Evolutionary conservation across 2,329 filamentous ascomycete species (phyloP).

Genomic region (Sclerotinia spermophila): DNA sequence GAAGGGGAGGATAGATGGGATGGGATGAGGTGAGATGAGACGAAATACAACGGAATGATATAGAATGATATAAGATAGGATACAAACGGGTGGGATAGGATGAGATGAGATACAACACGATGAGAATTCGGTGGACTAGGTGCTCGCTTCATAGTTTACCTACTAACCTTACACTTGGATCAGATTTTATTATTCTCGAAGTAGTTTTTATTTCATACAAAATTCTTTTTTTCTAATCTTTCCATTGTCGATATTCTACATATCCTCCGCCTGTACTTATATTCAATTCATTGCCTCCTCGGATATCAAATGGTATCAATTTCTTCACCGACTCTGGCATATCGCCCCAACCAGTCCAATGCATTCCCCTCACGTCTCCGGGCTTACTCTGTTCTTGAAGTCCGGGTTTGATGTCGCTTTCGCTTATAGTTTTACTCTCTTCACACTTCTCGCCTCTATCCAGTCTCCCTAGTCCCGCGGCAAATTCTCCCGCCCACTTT

Average conservation of each 20-base stretch:
- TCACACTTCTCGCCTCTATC: neutral
- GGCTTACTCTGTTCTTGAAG: too few species aligned
- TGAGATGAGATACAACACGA: neutral
- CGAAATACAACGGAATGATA: neutral
- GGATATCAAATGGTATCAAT: neutral
- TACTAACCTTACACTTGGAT: neutral
- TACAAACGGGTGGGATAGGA: neutral
- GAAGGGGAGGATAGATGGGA: neutral
- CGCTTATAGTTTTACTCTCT: neutral
- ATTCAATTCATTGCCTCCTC: conserved; percentile 1
- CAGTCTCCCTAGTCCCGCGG: neutral
- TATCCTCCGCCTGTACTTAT: neutral
- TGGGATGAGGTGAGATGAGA: neutral
- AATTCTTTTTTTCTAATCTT: neutral
- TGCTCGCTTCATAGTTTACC: neutral
- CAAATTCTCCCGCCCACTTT: neutral
- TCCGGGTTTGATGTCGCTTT: neutral
- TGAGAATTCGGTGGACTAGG: too few species aligned
- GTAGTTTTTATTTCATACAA: neutral
- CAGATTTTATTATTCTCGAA: neutral
- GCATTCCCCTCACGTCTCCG: too few species aligned
- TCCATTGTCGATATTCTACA: neutral
- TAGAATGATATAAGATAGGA: neutral
- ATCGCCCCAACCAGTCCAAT: neutral
- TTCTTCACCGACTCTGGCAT: neutral